Evolutionary conservation across 2,329 filamentous ascomycete species (phyloP).

Genomic region (Cyphellophora attinorum): DNA sequence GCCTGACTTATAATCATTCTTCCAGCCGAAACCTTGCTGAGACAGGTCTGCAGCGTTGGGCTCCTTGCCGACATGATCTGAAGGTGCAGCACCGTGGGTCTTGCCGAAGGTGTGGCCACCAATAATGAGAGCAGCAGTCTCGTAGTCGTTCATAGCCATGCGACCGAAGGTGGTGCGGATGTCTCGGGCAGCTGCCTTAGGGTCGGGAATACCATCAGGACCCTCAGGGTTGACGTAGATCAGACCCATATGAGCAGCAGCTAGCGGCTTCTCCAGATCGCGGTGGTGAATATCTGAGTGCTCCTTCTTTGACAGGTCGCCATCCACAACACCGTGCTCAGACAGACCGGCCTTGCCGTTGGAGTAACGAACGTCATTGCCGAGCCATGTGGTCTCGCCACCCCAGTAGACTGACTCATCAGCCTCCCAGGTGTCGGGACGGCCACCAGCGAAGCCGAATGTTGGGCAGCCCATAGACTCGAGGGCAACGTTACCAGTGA

Average conservation of each 20-base stretch:
- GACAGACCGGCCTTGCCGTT: slow-evolving; percentile 39
- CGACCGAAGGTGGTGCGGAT: slow-evolving; percentile 66
- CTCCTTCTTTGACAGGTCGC: slow-evolving; percentile 32
- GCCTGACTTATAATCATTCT: slow-evolving; percentile 53
- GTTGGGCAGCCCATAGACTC: slow-evolving; percentile 68
- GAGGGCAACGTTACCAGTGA: slow-evolving; percentile 67
- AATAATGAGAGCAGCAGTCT: slow-evolving; percentile 70
- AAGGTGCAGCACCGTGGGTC: slow-evolving; percentile 63
- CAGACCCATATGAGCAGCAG: slow-evolving; percentile 62
- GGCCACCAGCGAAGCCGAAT: slow-evolving; percentile 65
- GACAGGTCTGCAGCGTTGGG: slow-evolving; percentile 57
- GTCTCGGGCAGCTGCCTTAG: slow-evolving; percentile 58
- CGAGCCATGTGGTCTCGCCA: slow-evolving; percentile 63
- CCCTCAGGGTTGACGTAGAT: slow-evolving; percentile 79
- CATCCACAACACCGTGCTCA: slow-evolving; percentile 33
- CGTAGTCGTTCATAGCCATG: slow-evolving; percentile 77
- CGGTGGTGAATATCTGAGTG: slow-evolving; percentile 46
- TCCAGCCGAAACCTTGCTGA: slow-evolving; percentile 64
- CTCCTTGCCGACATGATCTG: slow-evolving; percentile 56
- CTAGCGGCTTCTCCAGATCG: slow-evolving; percentile 59
- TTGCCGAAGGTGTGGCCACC: slow-evolving; percentile 74
- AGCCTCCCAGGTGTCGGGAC: slow-evolving; percentile 63
- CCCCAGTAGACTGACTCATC: slow-evolving; percentile 74
- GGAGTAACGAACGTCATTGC: slow-evolving; percentile 61
- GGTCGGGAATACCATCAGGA: slow-evolving; percentile 62